These are phyloP conservation scores for Cryphonectria radicalis DNA, from an alignment of 2,329 filamentous ascomycete species.

Conservation along the genomic window DNA sequence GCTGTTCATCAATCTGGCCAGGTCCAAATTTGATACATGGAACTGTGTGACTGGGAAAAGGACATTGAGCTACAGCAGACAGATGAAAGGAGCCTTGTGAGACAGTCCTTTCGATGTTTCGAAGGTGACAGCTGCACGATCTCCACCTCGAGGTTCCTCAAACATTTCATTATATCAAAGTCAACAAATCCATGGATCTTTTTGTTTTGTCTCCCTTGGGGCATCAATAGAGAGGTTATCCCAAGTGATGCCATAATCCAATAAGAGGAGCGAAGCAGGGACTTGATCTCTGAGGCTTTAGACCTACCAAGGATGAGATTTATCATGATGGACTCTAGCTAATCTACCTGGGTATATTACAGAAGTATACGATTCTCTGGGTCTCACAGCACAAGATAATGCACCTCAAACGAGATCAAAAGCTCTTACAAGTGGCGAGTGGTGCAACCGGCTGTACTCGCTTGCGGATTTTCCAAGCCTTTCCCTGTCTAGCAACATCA, in stretches of 20 bases:
- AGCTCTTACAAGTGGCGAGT: neutral
- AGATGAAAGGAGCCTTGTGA: conserved; percentile 23
- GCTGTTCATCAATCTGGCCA: neutral
- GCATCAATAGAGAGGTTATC: neutral
- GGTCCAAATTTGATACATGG: conserved; percentile 8
- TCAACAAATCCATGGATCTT: neutral
- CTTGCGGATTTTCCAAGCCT: neutral
- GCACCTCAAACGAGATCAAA: conserved; percentile 19
- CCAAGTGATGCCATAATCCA: neutral
- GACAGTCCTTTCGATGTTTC: neutral
- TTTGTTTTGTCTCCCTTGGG: too few species aligned
- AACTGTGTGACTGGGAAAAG: conserved; percentile 22
- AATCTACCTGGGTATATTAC: neutral
- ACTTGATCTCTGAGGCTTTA: neutral
- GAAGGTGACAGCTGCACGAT: neutral
- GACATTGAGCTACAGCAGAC: conserved; percentile 11
- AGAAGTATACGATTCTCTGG: conserved; percentile 11
- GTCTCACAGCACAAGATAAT: conserved; percentile 18
- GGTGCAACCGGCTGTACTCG: neutral
- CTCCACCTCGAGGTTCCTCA: neutral
- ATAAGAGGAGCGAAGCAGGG: neutral
- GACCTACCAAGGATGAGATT: neutral
- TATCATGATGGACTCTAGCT: neutral
- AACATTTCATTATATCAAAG: neutral
- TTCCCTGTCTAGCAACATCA: neutral